Conservation (phyloP, 169 alveolate genomes). For the Besnoitia besnoiti region DNA sequence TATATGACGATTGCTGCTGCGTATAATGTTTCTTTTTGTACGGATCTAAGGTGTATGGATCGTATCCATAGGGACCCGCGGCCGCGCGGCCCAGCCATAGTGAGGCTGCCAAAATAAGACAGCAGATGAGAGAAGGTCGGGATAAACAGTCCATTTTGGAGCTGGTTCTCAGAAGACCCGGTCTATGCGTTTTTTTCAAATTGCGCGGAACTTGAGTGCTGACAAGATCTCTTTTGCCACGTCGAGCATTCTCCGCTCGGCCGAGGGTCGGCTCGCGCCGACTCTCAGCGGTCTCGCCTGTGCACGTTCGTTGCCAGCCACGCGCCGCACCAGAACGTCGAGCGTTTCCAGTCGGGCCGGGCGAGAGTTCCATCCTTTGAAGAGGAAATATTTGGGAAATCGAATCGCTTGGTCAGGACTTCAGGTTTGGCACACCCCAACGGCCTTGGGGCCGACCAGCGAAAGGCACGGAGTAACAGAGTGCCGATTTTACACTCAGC, state of each 20-base stretch:
- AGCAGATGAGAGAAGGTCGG: background rate
- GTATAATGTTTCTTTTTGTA: background rate
- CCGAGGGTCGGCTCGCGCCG: background rate
- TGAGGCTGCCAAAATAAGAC: background rate
- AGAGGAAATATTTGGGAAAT: too few relatives aligned
- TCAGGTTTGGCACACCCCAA: too few relatives aligned
- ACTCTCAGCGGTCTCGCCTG: background rate
- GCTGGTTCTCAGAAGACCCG: background rate
- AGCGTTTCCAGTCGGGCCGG: background rate
- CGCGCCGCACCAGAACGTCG: background rate
- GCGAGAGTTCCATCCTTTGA: too few relatives aligned
- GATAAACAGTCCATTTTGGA: background rate
- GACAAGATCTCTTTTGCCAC: background rate
- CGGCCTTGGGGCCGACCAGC: too few relatives aligned
- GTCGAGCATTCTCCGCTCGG: background rate
- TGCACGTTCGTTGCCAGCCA: background rate
- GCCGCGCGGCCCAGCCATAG: background rate
- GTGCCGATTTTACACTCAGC: too few relatives aligned
- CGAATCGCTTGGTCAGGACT: too few relatives aligned
- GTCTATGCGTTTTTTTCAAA: background rate
- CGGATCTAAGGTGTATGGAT: background rate
- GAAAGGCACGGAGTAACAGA: too few relatives aligned
- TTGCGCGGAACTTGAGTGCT: background rate
- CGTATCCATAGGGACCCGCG: background rate
- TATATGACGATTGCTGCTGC: background rate